phyloP scores from a whole-genome alignment of 2,329 filamentous ascomycete genomes.

The Scedosporium apiospermum region DNA sequence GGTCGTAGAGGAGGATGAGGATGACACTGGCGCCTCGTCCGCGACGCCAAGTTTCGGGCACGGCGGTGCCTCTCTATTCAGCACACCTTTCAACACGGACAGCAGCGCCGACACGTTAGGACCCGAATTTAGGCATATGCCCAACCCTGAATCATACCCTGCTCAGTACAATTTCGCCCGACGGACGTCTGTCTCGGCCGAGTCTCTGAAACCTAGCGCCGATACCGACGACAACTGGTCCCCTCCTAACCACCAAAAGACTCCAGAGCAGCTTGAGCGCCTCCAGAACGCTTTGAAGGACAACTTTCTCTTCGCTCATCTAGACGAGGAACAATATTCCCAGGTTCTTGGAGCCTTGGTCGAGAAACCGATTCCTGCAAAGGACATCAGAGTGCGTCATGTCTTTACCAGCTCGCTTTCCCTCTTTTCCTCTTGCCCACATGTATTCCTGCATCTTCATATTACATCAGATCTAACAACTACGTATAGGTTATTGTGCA shows the following conservation, averaged over 20 bases:
- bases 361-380: slow-evolving; percentile 91
- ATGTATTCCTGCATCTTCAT: too few species aligned
- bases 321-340: slow-evolving; percentile 84
- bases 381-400: slow-evolving; percentile 58
- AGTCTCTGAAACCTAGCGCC: slow-evolving; percentile 84
- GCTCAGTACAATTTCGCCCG: slow-evolving; percentile 89
- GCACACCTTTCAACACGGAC: slow-evolving; percentile 44
- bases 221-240: slow-evolving; percentile 83
- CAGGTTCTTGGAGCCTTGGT: slow-evolving; percentile 85
- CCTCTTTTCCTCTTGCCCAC: neutral
- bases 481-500: slow-evolving; percentile 73
- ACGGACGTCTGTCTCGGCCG: slow-evolving; percentile 91
- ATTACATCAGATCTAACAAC: too few species aligned
- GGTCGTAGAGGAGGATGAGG: slow-evolving; percentile 77
- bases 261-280: slow-evolving; percentile 67
- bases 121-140: slow-evolving; percentile 34
- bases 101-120: slow-evolving; percentile 35
- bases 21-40: slow-evolving; percentile 65
- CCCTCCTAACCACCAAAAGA: slow-evolving; percentile 77
- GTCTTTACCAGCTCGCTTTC: too few species aligned
- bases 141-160: slow-evolving; percentile 64
- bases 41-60: slow-evolving; percentile 52
- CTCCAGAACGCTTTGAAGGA: slow-evolving; percentile 72
- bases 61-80: slow-evolving; percentile 30
- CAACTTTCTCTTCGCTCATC: slow-evolving; percentile 90